These are phyloP conservation scores for Pharus latifolius DNA, from an alignment of 176 grass and related monocot genomes.

Conservation along the genomic window DNA sequence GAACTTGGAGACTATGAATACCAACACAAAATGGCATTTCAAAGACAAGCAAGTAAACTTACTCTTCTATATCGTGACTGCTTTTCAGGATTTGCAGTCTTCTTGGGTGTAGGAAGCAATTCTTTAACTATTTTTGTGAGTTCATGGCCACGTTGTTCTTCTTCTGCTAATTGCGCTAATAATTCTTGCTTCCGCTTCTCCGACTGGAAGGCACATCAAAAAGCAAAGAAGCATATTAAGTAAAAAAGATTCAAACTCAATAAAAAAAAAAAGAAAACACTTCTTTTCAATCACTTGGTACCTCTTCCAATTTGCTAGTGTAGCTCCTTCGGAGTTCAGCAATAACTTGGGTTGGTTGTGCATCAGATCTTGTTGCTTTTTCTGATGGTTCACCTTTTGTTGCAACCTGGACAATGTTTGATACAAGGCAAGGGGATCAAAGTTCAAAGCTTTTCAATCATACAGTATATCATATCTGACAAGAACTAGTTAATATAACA, in stretches of 20 bases:
- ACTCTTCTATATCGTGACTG: conserved; percentile 50
- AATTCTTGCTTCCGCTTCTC: conserved; percentile 89
- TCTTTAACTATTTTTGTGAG: conserved; percentile 89
- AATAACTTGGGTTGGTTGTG: conserved; percentile 71
- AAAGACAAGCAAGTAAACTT: conserved; percentile 2
- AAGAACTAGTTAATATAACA: background rate
- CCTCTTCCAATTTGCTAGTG: conserved; percentile 93
- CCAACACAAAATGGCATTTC: background rate
- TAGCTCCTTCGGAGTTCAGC: conserved; percentile 75
- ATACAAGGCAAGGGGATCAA: background rate
- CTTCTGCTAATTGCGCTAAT: conserved; percentile 67
- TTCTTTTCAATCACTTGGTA: background rate
- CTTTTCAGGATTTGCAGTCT: conserved; percentile 38
- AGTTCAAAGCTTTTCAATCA: background rate
- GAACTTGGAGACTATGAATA: background rate
- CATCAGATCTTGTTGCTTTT: conserved; percentile 27
- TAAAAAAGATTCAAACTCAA: background rate
- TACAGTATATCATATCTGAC: background rate
- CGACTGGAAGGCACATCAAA: conserved; percentile 46
- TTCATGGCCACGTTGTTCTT: conserved; percentile 88
- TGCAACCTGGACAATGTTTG: conserved; percentile 31
- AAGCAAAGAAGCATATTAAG: background rate
- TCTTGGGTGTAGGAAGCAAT: conserved; percentile 66
- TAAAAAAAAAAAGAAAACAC: background rate
- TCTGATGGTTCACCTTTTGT: conserved; percentile 49